Conservation (phyloP, 1,284 basidiomycete genomes). For the Neolentinus lepideus region DNA sequence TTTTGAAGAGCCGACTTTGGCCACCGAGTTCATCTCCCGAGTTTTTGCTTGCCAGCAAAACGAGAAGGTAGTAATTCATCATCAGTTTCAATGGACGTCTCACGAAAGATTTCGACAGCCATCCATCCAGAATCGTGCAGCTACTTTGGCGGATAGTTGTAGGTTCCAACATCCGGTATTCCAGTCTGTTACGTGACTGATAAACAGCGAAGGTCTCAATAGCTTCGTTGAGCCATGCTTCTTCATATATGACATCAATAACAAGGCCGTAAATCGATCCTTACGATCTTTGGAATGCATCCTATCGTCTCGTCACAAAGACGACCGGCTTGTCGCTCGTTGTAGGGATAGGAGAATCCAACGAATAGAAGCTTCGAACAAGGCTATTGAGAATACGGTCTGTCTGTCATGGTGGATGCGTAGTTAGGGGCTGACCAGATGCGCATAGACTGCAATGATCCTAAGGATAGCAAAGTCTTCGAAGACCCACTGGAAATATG, state of each 20-base stretch:
- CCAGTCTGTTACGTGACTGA: background rate
- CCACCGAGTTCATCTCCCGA: conserved; percentile 38
- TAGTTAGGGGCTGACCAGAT: background rate
- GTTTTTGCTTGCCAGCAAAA: conserved; percentile 62
- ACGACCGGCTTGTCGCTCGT: conserved; percentile 31
- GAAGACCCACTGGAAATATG: conserved; percentile 80
- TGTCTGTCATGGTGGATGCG: conserved; percentile 13
- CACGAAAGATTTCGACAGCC: conserved; percentile 30
- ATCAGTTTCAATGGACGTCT: background rate
- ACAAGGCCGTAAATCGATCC: conserved; percentile 30
- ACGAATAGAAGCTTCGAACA: conserved; percentile 34
- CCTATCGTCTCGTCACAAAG: conserved; percentile 25
- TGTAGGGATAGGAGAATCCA: conserved; percentile 38
- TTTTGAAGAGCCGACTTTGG: conserved; percentile 36
- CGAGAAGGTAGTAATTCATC: conserved; percentile 43
- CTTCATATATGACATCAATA: conserved; percentile 45
- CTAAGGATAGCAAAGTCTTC: conserved; percentile 48
- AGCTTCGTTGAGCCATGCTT: conserved; percentile 55
- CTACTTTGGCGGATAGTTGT: conserved; percentile 59
- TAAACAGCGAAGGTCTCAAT: conserved; percentile 37
- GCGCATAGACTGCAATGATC: conserved; percentile 31
- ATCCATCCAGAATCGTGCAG: conserved; percentile 61
- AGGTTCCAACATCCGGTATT: conserved; percentile 12
- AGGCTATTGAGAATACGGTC: conserved; percentile 36
- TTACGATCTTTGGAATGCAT: conserved; percentile 28